phyloP scores from a whole-genome alignment of 2,329 filamentous ascomycete genomes.

The Myriosclerotinia scirpicola region DNA sequence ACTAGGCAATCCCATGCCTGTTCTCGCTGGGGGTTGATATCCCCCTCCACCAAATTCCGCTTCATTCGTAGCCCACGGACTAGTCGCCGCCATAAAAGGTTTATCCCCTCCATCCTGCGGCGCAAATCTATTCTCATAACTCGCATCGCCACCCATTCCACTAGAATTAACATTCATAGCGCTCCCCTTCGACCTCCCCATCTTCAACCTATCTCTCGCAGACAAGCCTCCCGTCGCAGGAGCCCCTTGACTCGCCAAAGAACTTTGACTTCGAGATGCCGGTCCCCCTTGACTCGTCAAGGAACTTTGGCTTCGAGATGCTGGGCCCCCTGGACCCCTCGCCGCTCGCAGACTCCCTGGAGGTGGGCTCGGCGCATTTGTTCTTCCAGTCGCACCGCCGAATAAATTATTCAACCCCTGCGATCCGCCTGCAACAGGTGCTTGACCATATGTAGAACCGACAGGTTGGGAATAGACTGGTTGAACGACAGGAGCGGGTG shows the following conservation, averaged over 20 bases:
- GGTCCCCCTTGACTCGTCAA: background rate
- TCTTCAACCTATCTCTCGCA: constrained; percentile 80
- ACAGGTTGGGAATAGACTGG: constrained; percentile 53
- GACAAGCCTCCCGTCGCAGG: constrained; percentile 1
- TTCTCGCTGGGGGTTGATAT: constrained; percentile 30
- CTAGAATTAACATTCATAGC: constrained; percentile 22
- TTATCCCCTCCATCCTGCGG: constrained; percentile 38
- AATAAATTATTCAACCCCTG: constrained; percentile 46
- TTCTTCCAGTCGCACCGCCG: constrained; percentile 42
- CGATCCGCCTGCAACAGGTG: constrained; percentile 35
- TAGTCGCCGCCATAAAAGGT: constrained; percentile 49
- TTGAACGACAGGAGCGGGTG: constrained; percentile 45
- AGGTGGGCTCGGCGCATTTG: constrained; percentile 21
- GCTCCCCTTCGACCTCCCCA: constrained; percentile 58
- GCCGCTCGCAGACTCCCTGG: constrained; percentile 18
- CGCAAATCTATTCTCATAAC: constrained; percentile 13
- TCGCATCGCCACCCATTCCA: constrained; percentile 23
- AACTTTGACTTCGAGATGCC: background rate
- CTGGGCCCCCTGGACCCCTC: background rate
- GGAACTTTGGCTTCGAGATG: background rate
- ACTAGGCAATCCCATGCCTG: constrained; percentile 17
- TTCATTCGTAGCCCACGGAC: constrained; percentile 50
- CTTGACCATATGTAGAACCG: constrained; percentile 55
- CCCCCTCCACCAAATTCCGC: constrained; percentile 44
- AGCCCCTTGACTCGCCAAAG: background rate